phyloP scores from a whole-genome alignment of 208 protist species.

The Trypanosoma avium region DNA sequence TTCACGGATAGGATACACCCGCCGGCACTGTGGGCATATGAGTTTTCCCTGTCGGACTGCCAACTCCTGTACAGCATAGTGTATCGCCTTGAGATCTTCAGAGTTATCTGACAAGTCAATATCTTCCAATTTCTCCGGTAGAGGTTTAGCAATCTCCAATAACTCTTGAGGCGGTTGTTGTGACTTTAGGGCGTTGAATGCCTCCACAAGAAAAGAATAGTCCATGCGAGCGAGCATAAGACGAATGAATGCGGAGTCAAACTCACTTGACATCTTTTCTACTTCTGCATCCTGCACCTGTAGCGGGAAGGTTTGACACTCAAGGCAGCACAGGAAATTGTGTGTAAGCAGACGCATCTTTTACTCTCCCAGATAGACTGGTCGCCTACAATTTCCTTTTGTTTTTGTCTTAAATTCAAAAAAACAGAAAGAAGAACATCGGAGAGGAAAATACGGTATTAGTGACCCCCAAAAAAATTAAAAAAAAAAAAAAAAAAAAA shows the following conservation, averaged over 20 bases:
- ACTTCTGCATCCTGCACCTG: slow-evolving; percentile 43
- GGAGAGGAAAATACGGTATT: too few species aligned
- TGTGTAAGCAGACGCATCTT: slow-evolving; percentile 85
- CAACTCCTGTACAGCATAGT: slow-evolving; percentile 71
- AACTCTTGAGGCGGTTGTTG: slow-evolving; percentile 35
- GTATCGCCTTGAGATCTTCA: slow-evolving; percentile 43
- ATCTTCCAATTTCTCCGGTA: slow-evolving; percentile 63
- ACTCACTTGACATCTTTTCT: slow-evolving; percentile 57
- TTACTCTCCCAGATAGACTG: background rate
- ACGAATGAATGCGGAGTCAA: slow-evolving; percentile 77
- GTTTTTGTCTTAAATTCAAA: background rate
- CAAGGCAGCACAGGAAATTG: slow-evolving; percentile 86
- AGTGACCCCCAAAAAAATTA: slow-evolving; percentile 13
- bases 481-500: slow-evolving; percentile 12
- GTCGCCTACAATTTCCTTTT: background rate
- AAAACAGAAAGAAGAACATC: background rate
- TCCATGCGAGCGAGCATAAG: slow-evolving; percentile 85
- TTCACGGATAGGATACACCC: slow-evolving; percentile 65
- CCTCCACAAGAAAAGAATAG: slow-evolving; percentile 58
- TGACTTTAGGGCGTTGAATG: slow-evolving; percentile 45
- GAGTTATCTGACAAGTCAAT: slow-evolving; percentile 60
- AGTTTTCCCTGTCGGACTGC: slow-evolving; percentile 73
- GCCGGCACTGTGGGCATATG: slow-evolving; percentile 60
- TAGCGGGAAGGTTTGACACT: slow-evolving; percentile 78
- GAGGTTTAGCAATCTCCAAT: background rate